Conservation (phyloP, 2,329 filamentous ascomycete genomes). For the Monosporascus sp. region DNA sequence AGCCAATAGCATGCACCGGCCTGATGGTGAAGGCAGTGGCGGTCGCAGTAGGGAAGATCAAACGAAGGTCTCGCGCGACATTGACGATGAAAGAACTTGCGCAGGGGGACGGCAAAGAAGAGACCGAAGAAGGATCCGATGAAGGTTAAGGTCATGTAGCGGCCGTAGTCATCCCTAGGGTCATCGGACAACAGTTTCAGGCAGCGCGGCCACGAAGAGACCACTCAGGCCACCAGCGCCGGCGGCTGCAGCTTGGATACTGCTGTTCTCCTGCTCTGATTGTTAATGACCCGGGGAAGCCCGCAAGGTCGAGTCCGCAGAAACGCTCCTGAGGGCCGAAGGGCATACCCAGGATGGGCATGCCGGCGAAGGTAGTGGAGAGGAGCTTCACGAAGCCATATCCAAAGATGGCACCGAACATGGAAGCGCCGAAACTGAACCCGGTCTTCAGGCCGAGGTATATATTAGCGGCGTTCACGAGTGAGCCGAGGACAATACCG, state of each 20-base stretch:
- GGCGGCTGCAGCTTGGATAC: slow-evolving; percentile 48
- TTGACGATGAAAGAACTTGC: slow-evolving; percentile 67
- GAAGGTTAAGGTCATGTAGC: slow-evolving; percentile 55
- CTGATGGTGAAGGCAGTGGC: slow-evolving; percentile 56
- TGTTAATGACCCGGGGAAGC: neutral
- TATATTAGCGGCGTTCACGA: slow-evolving; percentile 54
- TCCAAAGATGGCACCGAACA: slow-evolving; percentile 48
- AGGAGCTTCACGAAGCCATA: slow-evolving; percentile 49
- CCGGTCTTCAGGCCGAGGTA: slow-evolving; percentile 47
- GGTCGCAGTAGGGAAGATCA: slow-evolving; percentile 55
- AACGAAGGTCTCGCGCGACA: slow-evolving; percentile 52
- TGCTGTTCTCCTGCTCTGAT: slow-evolving; percentile 45
- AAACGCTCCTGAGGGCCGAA: slow-evolving; percentile 42
- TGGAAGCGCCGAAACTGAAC: slow-evolving; percentile 38
- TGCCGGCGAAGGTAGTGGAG: slow-evolving; percentile 35
- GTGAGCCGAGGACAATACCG: slow-evolving; percentile 46
- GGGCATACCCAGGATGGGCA: slow-evolving; percentile 47
- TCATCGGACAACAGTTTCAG: slow-evolving; percentile 41
- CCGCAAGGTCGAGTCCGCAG: neutral
- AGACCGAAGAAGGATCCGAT: slow-evolving; percentile 61
- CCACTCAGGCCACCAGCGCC: slow-evolving; percentile 48
- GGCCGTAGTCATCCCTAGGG: slow-evolving; percentile 48
- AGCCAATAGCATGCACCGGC: slow-evolving; percentile 51
- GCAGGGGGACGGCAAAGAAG: slow-evolving; percentile 57
- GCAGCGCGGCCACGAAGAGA: slow-evolving; percentile 51